Conservation (phyloP, 495 filamentous ascomycete genomes). For the Tuber magnatum region DNA sequence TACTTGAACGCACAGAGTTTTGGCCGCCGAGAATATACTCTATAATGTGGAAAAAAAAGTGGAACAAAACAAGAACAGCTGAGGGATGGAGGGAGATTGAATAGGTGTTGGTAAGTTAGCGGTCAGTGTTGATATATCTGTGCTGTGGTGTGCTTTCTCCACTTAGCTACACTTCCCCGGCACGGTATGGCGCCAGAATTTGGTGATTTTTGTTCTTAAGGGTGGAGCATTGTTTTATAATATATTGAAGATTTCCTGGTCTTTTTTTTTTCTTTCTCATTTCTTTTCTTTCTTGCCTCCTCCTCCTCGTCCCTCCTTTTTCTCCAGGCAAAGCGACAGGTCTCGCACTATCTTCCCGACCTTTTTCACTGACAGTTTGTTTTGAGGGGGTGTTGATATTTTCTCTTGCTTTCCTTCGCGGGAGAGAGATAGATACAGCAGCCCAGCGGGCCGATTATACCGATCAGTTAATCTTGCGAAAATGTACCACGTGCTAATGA, state of each 20-base stretch:
- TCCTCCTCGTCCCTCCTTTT: not conserved
- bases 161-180: not conserved
- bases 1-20: too few species aligned
- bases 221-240: not conserved
- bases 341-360: not conserved
- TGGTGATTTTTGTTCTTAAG: not conserved
- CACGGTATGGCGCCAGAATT: not conserved
- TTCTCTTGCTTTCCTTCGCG: not conserved
- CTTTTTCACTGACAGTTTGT: not conserved
- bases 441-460: not conserved
- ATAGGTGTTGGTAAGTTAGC: not conserved
- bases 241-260: not conserved
- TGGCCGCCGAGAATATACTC: too few species aligned
- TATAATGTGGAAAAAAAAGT: not conserved
- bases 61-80: not conserved
- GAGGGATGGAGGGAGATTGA: not conserved
- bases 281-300: not conserved
- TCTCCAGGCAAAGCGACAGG: constrained; percentile 3
- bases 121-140: not conserved
- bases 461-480: not conserved
- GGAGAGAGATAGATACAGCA: not conserved
- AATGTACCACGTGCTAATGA: not conserved
- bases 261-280: not conserved
- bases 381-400: not conserved
- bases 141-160: not conserved